Conservation (phyloP, 2,329 filamentous ascomycete genomes). For the Conoideocrella luteorostrata region DNA sequence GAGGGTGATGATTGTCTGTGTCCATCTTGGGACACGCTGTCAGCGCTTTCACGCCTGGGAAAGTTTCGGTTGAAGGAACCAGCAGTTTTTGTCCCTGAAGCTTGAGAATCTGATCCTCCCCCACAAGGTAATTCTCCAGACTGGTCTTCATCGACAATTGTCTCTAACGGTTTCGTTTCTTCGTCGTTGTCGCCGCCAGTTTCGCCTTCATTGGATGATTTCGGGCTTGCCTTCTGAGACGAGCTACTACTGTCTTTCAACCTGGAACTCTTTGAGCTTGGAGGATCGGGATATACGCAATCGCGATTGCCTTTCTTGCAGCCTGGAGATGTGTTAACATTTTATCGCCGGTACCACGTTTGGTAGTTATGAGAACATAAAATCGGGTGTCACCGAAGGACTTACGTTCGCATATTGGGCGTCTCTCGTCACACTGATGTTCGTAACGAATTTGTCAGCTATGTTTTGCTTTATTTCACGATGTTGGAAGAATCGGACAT, state of each 20-base stretch:
- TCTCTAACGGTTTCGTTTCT: constrained; percentile 36
- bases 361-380: too few relatives aligned
- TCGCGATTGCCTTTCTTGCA: constrained; percentile 89
- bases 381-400: too few relatives aligned
- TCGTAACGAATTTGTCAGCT: constrained; percentile 16
- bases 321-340: constrained; percentile 40
- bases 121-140: constrained; percentile 23
- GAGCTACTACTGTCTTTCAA: constrained; percentile 30
- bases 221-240: constrained; percentile 40
- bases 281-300: constrained; percentile 78
- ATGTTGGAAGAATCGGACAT: too few relatives aligned
- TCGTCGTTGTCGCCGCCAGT: constrained; percentile 39
- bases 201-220: constrained; percentile 48
- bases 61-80: constrained; percentile 30
- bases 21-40: constrained; percentile 46
- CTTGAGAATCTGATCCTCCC: constrained; percentile 14
- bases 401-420: constrained; percentile 76
- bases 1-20: constrained; percentile 46
- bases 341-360: too few relatives aligned
- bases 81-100: constrained; percentile 25
- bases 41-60: constrained; percentile 40
- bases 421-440: constrained; percentile 77
- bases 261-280: constrained; percentile 36
- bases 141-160: constrained; percentile 52
- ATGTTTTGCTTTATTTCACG: constrained; percentile 11